Conservation (phyloP, 1,139 yeast species). For the Suhomyces taliae region DNA sequence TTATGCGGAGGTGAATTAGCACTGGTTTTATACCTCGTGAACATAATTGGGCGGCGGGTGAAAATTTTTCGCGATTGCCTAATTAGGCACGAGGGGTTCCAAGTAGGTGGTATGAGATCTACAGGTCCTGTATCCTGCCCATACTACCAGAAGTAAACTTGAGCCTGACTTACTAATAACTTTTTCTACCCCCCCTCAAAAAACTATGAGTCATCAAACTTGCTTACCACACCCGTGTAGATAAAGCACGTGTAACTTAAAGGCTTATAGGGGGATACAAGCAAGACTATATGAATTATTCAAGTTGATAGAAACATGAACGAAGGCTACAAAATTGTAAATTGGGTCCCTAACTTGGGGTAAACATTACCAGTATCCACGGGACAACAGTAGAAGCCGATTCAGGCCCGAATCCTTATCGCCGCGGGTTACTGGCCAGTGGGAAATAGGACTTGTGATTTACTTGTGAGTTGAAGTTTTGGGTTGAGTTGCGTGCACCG, state of each 20-base stretch:
- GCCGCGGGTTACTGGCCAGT: background rate
- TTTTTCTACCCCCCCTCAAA: background rate
- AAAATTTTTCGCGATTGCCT: constrained; percentile 13
- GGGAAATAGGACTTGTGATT: no score
- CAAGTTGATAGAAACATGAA: no score
- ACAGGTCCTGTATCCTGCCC: constrained; percentile 1
- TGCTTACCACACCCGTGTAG: background rate
- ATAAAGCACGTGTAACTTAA: background rate
- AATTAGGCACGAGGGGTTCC: constrained; percentile 3
- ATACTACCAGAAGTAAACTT: constrained; percentile 2
- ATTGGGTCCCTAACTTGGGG: background rate
- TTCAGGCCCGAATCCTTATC: constrained; percentile 2
- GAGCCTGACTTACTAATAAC: constrained; percentile 9
- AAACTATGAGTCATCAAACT: constrained; percentile 6
- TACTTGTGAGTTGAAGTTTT: no score
- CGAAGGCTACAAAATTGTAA: no score
- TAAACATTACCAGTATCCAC: background rate
- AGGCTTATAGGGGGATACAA: background rate
- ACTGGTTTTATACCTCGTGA: constrained; percentile 9
- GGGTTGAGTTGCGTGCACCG: no score
- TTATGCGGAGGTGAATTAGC: constrained; percentile 2
- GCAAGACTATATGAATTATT: no score
- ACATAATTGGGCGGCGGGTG: constrained; percentile 5
- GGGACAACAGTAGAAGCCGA: background rate
- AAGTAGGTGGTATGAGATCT: constrained; percentile 3